Evolutionary conservation across 1,284 basidiomycete genomes (phyloP).

Genomic region (Moesziomyces sp.): DNA sequence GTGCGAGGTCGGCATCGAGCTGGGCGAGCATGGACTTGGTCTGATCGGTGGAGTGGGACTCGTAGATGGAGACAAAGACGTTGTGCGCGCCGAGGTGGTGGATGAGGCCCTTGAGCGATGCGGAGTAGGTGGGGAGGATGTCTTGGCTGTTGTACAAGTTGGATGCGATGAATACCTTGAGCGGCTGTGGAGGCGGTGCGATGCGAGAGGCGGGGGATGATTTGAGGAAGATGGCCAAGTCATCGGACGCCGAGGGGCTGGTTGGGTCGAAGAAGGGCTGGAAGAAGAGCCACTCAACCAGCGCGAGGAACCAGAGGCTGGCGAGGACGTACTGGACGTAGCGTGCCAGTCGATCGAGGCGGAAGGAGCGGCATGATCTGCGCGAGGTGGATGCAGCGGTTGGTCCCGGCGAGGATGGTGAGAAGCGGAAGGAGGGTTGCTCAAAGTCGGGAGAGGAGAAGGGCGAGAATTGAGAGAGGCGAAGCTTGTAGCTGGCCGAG

Average conservation of each 20-base stretch:
- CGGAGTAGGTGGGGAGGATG: conserved; percentile 48
- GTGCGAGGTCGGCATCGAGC: conserved; percentile 67
- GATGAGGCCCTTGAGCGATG: conserved; percentile 40
- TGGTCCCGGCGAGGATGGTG: neutral
- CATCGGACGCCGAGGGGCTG: conserved; percentile 2
- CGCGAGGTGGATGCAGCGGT: neutral
- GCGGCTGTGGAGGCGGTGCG: conserved; percentile 1
- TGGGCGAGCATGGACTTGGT: conserved; percentile 70
- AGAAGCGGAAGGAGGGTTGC: conserved; percentile 1
- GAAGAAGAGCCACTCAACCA: conserved; percentile 31
- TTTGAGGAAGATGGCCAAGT: conserved; percentile 7
- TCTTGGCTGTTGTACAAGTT: conserved; percentile 58
- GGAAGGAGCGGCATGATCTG: conserved; percentile 9
- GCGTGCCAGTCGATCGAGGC: conserved; percentile 7
- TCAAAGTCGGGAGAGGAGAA: conserved; percentile 5
- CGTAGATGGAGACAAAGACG: conserved; percentile 74
- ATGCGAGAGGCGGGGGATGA: neutral
- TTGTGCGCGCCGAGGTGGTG: conserved; percentile 70
- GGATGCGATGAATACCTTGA: conserved; percentile 52
- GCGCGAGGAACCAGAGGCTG: conserved; percentile 27
- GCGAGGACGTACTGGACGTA: conserved; percentile 20
- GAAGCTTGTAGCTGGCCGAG: conserved; percentile 13
- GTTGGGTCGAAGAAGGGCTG: conserved; percentile 4
- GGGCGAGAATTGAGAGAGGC: conserved; percentile 8
- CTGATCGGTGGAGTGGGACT: conserved; percentile 72